phyloP scores from a whole-genome alignment of 306 rosid genomes.

The Vigna radiata region DNA sequence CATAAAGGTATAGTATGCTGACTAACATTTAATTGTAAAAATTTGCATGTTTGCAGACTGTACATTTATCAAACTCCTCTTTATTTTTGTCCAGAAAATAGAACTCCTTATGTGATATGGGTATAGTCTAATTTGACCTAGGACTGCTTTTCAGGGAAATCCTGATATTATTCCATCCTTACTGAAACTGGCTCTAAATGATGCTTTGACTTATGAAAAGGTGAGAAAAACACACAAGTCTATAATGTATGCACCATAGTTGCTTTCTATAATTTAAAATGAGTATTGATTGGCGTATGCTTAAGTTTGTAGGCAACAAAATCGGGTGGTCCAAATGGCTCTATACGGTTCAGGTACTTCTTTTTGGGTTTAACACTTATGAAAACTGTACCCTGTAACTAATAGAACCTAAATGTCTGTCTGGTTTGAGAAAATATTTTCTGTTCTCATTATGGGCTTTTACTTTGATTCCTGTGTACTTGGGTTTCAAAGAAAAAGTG shows the following conservation, averaged over 20 bases:
- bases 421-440: background rate
- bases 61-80: conserved; percentile 10
- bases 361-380: conserved; percentile 31
- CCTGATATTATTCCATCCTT: conserved; percentile 74
- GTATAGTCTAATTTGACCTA: conserved; percentile 16
- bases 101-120: conserved; percentile 1
- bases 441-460: background rate
- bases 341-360: conserved; percentile 88
- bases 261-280: conserved; percentile 30
- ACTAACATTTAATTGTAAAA: conserved; percentile 25
- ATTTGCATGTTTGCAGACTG: conserved; percentile 27
- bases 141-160: conserved; percentile 65
- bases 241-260: background rate
- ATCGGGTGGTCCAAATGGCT: conserved; percentile 96
- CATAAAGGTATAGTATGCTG: conserved; percentile 60
- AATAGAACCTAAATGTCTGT: background rate
- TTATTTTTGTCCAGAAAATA: background rate
- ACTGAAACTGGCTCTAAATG: conserved; percentile 81
- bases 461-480: background rate
- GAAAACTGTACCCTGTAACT: background rate
- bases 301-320: conserved; percentile 86
- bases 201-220: conserved; percentile 89
- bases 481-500: background rate
- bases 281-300: conserved; percentile 49
- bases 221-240: conserved; percentile 49